Evolutionary conservation across 441 rosid species (phyloP), one percentile per base, ranked within the genome.

Genomic region (Erysimum pusillum): DNA sequence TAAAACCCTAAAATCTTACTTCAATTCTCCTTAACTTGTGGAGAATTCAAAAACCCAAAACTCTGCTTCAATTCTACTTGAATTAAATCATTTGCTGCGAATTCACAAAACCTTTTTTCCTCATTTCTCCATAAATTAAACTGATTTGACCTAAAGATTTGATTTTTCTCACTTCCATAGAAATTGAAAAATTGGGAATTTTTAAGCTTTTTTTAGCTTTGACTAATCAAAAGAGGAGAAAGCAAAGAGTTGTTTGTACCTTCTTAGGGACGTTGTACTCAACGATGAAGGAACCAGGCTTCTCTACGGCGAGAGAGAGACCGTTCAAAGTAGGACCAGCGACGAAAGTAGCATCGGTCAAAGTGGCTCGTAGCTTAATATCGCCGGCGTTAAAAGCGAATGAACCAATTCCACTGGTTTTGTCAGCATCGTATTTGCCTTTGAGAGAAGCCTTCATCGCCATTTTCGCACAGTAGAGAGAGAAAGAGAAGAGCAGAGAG

Each of bases 231-330:
- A 78, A 60, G 63, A 45, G 46, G 22, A 35, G 22, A 20, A 20
- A 38, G 22, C 22, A 10, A 34, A 34, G 20, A 31, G 60, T 48
- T 18, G 9, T 8, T 1, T 31, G 17, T 80, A 86, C 97, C 92
- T 89, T 87, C 75, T 83, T 91, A 73, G 98, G 97, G 71, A 96
- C 91, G 81, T 91, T 86, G 69, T 89, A 95, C 81, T 96, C 98
- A 49, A 90, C 58, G 79, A 85, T 87, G 83, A 96, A 93, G 86
- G 77, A 91, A 46, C 94, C 97, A 9, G 97, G 98, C 79, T 88
- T 93, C 80, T 96, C 98, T 20, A 88, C 85, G 60, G 89, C 86
- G 34, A 96, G 83, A 70, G 83, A 78, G 80, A 96, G 73, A 67
- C 97, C 98, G 80, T 83, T 89, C 67, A 96, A 79, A 80, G 85